Evolutionary conservation across 2,329 filamentous ascomycete species (phyloP).

Genomic region (Penicillium olsonii): DNA sequence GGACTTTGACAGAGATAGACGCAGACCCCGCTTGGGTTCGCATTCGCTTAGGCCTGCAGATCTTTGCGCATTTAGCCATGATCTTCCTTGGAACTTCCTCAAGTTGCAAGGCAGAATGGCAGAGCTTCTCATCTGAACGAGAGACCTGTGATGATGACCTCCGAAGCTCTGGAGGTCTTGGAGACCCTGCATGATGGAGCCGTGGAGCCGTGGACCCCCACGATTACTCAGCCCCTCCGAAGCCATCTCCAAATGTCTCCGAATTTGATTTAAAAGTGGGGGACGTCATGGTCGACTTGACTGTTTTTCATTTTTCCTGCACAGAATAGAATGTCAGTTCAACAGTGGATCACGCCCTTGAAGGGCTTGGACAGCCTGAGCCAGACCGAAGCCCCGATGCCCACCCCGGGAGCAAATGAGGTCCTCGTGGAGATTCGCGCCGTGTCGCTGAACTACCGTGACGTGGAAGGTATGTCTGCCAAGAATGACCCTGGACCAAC

Average conservation of each 20-base stretch:
- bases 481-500: neutral
- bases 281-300: neutral
- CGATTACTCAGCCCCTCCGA: constrained; percentile 9
- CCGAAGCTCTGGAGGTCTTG: neutral
- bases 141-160: neutral
- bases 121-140: neutral
- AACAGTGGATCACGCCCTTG: constrained; percentile 58
- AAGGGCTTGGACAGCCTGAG: constrained; percentile 59
- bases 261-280: neutral
- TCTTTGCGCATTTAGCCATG: neutral
- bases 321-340: constrained; percentile 21
- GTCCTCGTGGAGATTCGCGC: constrained; percentile 55
- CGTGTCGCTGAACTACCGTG: constrained; percentile 58
- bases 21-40: constrained; percentile 1
- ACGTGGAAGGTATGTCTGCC: constrained; percentile 41
- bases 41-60: neutral
- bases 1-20: constrained; percentile 22
- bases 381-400: constrained; percentile 48
- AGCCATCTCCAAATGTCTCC: constrained; percentile 9
- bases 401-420: constrained; percentile 53
- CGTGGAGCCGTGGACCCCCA: neutral
- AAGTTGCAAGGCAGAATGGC: neutral
- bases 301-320: neutral
- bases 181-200: neutral
- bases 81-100: neutral